Evolutionary conservation across 2,329 filamentous ascomycete species (phyloP), one percentile per base, ranked within the genome.

Genomic region (Nothophoma quercina): DNA sequence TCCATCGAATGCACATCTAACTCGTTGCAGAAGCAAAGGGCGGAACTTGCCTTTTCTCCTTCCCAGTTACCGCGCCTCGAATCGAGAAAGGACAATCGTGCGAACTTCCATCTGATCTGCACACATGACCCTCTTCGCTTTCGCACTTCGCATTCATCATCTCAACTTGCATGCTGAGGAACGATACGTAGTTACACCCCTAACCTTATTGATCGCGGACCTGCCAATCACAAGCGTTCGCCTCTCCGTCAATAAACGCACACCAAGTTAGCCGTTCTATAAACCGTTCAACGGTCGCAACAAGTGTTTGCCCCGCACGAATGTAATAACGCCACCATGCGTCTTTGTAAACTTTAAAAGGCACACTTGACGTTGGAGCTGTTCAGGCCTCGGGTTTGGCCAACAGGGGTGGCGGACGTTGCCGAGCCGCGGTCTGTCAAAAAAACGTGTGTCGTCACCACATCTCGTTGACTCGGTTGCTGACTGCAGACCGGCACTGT

Each of bases 31-130:
- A 46, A 29, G 19, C 15, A 12, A 1, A 23, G 7, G 34, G 29
- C 32, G 38, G 50, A 29, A 44, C 43, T 43, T 47, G 38, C 50
- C 50, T 43, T 52, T 38, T 43, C 21, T 34, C 49, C 30, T 42
- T 30, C 32, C n/a, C 26, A 42, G 30, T 43, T 43, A n/a, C 19
- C 36, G 30, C 21, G 8, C 32, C 13, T 35, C 32, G 32, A 32
- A 38, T 36, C 32, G 12, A 36, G 30, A 32, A 41, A 9, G 21
- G 43, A 18, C 15, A 5, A 32, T 15, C 13, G 40, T 38, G 34
- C 33, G 28, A 28, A 29, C 18, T 32, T 29, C 10, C 16, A 33
- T 21, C 22, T 28, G 40, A 51, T 51, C 40, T 33, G 22, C 26
- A 22, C 35, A 33, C 36, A 34, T 47, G 44, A 39, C 35, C 25